Percentiles rank a stretch among this genome's conserved stretches.
Evolutionary conservation across 352 stramenopile species (phyloP).

Genomic region (Globisporangium camurandrum): DNA sequence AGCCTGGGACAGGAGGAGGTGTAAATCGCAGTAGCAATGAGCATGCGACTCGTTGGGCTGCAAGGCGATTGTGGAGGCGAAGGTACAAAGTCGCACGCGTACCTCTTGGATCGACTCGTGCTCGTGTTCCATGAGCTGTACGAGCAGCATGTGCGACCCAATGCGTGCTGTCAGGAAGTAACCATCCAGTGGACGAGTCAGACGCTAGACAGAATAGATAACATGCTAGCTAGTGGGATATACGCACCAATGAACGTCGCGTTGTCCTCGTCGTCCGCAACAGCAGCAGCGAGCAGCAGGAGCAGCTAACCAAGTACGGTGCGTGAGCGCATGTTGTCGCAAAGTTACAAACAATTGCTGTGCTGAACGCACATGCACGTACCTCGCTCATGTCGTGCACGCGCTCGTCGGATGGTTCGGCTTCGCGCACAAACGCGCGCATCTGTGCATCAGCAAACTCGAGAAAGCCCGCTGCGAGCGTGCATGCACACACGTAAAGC

Average conservation of each 20-base stretch:
- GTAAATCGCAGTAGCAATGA: no score
- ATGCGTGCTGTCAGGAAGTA: conserved; percentile 33
- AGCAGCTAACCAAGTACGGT: conserved; percentile 19
- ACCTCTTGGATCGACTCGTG: conserved; percentile 72
- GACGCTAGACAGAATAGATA: not conserved
- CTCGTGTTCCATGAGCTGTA: conserved; percentile 76
- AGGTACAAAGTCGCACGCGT: not conserved
- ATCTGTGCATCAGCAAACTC: conserved; percentile 40
- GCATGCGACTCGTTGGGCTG: no score
- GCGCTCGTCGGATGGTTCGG: conserved; percentile 19
- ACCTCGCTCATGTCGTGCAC: conserved; percentile 36
- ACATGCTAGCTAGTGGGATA: not conserved
- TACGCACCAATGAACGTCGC: conserved; percentile 59
- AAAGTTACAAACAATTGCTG: not conserved
- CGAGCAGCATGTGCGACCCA: conserved; percentile 51
- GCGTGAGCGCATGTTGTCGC: not conserved
- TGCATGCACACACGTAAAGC: not conserved
- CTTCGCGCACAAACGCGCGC: conserved; percentile 29
- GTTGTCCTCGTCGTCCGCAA: conserved; percentile 82
- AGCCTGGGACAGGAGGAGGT: conserved; percentile 28
- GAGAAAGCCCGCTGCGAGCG: conserved; percentile 62
- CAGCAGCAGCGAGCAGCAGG: conserved; percentile 37
- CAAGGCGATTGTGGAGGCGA: not conserved
- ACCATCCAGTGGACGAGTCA: not conserved
- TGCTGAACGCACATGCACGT: not conserved